A percentile compares a stretch with the other conserved stretches of the same genome.
Conservation (phyloP, 139 green algal genomes). For the Spirogloea muscicola region DNA sequence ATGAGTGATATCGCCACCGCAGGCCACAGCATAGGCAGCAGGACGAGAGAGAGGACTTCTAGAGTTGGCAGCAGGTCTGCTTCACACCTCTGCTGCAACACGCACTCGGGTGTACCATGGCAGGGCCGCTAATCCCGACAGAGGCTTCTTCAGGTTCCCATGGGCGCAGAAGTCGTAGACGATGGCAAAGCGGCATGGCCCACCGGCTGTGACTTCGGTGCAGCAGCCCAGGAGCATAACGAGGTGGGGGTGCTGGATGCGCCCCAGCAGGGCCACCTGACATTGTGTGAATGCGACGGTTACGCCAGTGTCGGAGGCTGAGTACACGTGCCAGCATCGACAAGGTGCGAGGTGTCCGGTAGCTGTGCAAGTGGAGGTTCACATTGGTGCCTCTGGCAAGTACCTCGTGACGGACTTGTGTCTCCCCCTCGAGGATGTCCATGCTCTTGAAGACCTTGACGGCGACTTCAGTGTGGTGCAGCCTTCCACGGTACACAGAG, state of each 20-base stretch:
- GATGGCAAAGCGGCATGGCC: slow-evolving; percentile 50
- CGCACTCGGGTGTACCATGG: slow-evolving; percentile 51
- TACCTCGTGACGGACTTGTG: slow-evolving; percentile 5
- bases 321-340: too few relatives aligned
- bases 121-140: slow-evolving; percentile 34
- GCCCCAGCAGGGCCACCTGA: slow-evolving; percentile 47
- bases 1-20: too few relatives aligned
- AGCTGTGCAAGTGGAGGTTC: too few relatives aligned
- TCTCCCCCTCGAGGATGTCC: not conserved
- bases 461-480: slow-evolving; percentile 4
- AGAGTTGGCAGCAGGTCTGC: too few relatives aligned
- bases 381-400: too few relatives aligned
- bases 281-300: too few relatives aligned
- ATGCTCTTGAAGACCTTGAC: slow-evolving; percentile 4
- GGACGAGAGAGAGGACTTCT: too few relatives aligned
- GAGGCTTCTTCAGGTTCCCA: slow-evolving; percentile 49
- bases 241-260: slow-evolving; percentile 60
- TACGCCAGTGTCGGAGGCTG: too few relatives aligned
- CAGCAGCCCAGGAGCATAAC: slow-evolving; percentile 59
- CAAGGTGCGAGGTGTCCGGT: too few relatives aligned
- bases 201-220: slow-evolving; percentile 50
- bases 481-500: slow-evolving; percentile 1
- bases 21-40: too few relatives aligned
- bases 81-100: slow-evolving; percentile 53
- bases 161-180: slow-evolving; percentile 58